Conservation (phyloP, 2,329 filamentous ascomycete genomes). For the Fusarium clavum region DNA sequence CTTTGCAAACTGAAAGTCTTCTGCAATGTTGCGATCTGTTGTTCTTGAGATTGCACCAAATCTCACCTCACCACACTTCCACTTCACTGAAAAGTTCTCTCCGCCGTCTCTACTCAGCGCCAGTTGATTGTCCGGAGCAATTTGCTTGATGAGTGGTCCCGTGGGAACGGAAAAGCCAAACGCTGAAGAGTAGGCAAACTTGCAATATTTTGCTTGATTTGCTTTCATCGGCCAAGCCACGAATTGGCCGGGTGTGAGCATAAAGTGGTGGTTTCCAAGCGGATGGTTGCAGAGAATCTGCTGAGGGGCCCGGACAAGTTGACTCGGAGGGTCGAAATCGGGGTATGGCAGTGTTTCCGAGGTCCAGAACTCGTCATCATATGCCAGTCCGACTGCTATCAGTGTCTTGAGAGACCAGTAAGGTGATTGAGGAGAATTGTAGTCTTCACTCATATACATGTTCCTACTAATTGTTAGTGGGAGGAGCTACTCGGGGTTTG, state of each 20-base stretch:
- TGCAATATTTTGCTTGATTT: conserved; percentile 58
- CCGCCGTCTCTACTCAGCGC: conserved; percentile 48
- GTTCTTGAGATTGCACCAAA: neutral
- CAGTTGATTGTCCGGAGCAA: conserved; percentile 50
- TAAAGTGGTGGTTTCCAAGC: conserved; percentile 54
- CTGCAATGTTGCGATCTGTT: neutral
- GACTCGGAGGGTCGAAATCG: neutral
- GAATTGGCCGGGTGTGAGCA: conserved; percentile 56
- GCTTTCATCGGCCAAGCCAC: conserved; percentile 54
- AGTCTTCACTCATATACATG: conserved; percentile 67
- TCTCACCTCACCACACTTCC: conserved; percentile 39
- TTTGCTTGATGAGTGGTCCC: conserved; percentile 50
- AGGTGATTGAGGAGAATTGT: conserved; percentile 67
- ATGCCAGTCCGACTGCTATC: conserved; percentile 53
- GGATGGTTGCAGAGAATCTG: conserved; percentile 59
- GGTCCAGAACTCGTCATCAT: conserved; percentile 59
- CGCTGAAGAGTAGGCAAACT: conserved; percentile 61
- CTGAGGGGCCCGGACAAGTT: conserved; percentile 47
- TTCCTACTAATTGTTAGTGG: conserved; percentile 50
- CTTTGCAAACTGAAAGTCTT: neutral
- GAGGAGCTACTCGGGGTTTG: too few relatives aligned
- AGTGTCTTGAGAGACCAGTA: conserved; percentile 67
- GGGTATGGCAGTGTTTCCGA: conserved; percentile 51
- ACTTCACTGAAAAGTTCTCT: conserved; percentile 49
- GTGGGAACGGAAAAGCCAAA: conserved; percentile 60